A percentile compares a stretch with the other conserved stretches of the same genome.
Evolutionary conservation across 176 grass and related monocot species (phyloP).

Genomic region (Dendrocalamus sinicus): DNA sequence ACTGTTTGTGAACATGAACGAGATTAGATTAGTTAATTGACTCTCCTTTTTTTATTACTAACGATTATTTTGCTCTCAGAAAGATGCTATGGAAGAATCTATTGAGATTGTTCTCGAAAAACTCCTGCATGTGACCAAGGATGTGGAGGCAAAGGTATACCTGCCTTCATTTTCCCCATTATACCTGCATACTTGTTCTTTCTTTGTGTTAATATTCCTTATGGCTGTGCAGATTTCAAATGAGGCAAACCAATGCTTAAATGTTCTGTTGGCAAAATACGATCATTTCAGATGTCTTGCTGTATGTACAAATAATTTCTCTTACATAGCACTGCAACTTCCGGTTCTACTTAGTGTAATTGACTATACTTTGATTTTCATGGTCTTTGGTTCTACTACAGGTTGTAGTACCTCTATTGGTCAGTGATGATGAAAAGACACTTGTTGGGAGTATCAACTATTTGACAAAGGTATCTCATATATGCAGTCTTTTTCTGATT

Average conservation of each 20-base stretch:
- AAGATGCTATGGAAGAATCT: conserved; percentile 87
- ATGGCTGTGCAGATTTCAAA: conserved; percentile 79
- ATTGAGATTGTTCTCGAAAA: conserved; percentile 98
- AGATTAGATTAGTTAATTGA: conserved; percentile 35
- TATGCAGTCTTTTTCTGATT: conserved; percentile 17
- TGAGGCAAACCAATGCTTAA: conserved; percentile 88
- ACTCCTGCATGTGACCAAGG: conserved; percentile 86
- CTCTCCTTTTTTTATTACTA: conserved; percentile 21
- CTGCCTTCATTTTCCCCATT: conserved; percentile 29
- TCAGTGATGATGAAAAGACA: conserved; percentile 95
- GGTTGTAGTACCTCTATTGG: conserved; percentile 89
- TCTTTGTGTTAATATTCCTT: conserved; percentile 42
- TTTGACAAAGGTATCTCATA: conserved; percentile 92
- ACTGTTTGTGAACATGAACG: conserved; percentile 36
- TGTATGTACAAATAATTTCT: conserved; percentile 56
- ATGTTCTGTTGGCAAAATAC: conserved; percentile 72
- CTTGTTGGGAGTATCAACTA: conserved; percentile 96
- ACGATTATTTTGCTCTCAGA: conserved; percentile 64
- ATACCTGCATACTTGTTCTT: not conserved
- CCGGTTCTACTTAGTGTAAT: conserved; percentile 26
- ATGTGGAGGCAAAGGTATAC: conserved; percentile 74
- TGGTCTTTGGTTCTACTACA: conserved; percentile 55
- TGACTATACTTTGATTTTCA: conserved; percentile 32
- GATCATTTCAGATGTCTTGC: conserved; percentile 91
- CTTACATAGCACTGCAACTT: conserved; percentile 16